Conservation (phyloP, 768 basidiomycete species). For the Coprinellus micaceus region DNA sequence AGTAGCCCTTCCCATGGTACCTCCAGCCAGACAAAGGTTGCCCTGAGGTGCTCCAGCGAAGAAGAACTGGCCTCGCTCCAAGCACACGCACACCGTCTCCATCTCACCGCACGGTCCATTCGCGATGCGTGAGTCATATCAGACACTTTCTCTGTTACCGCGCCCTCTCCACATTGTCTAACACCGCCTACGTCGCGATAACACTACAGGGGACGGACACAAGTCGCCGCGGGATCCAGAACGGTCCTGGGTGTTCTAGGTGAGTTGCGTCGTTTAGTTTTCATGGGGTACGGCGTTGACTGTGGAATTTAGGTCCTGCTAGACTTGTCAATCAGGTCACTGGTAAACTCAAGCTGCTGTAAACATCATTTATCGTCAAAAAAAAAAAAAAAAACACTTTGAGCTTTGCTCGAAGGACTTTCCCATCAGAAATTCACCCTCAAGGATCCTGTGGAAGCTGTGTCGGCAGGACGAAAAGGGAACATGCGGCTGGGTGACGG, state of each 20-base stretch:
- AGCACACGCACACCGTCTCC: constrained; percentile 78
- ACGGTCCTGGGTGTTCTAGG: constrained; percentile 85
- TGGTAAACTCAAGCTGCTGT: constrained; percentile 72
- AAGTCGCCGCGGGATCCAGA: constrained; percentile 75
- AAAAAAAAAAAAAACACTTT: no score
- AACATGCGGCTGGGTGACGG: no score
- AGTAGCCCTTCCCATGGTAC: not conserved
- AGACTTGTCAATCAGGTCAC: constrained; percentile 82
- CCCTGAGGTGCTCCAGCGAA: constrained; percentile 73
- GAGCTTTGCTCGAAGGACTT: no score
- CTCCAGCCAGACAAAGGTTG: constrained; percentile 92
- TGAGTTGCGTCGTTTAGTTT: no score
- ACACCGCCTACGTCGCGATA: not conserved
- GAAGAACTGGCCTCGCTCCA: constrained; percentile 83
- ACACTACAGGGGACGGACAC: constrained; percentile 71
- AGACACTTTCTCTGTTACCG: no score
- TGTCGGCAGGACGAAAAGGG: no score
- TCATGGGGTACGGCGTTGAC: not conserved
- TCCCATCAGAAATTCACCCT: no score
- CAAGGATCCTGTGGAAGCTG: no score
- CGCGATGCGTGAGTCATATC: constrained; percentile 79
- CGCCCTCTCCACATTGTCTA: not conserved
- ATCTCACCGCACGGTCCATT: constrained; percentile 86
- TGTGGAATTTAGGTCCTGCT: constrained; percentile 64
- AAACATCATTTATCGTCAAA: no score